These are phyloP conservation scores for Fusarium devonianum DNA, from an alignment of 2,329 filamentous ascomycete genomes.

Conservation along the genomic window DNA sequence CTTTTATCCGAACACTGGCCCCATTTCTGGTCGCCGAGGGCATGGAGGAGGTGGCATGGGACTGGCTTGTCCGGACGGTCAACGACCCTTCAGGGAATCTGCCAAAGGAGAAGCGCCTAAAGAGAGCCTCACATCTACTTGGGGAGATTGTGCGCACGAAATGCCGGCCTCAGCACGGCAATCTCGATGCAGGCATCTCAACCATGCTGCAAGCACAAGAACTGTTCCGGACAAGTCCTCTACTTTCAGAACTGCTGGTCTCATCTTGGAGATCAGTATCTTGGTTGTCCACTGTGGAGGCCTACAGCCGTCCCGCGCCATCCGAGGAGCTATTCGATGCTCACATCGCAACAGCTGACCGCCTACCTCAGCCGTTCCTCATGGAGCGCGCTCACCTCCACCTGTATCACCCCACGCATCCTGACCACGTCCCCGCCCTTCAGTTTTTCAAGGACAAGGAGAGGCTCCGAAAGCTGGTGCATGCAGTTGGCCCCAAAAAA, in stretches of 20 bases:
- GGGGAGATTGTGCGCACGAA: constrained; percentile 53
- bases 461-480: constrained; percentile 41
- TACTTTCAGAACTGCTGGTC: constrained; percentile 49
- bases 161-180: constrained; percentile 49
- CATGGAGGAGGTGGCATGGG: constrained; percentile 59
- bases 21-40: constrained; percentile 62
- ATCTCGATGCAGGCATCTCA: constrained; percentile 59
- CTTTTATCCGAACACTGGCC: constrained; percentile 51
- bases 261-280: constrained; percentile 58
- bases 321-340: constrained; percentile 59
- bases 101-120: constrained; percentile 34
- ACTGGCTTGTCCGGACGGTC: constrained; percentile 57
- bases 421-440: constrained; percentile 56
- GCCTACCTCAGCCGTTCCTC: constrained; percentile 46
- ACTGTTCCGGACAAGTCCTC: constrained; percentile 48
- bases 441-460: constrained; percentile 51
- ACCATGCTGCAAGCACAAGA: constrained; percentile 56
- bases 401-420: constrained; percentile 61
- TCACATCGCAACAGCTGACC: constrained; percentile 57
- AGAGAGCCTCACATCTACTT: constrained; percentile 46
- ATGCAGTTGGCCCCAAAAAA: constrained; percentile 37
- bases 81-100: constrained; percentile 34
- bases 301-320: constrained; percentile 54
- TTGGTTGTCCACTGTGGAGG: constrained; percentile 60
- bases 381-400: constrained; percentile 62